These are phyloP conservation scores for Falciphora oryzae DNA, from an alignment of 2,329 filamentous ascomycete species.

Conservation along the genomic window DNA sequence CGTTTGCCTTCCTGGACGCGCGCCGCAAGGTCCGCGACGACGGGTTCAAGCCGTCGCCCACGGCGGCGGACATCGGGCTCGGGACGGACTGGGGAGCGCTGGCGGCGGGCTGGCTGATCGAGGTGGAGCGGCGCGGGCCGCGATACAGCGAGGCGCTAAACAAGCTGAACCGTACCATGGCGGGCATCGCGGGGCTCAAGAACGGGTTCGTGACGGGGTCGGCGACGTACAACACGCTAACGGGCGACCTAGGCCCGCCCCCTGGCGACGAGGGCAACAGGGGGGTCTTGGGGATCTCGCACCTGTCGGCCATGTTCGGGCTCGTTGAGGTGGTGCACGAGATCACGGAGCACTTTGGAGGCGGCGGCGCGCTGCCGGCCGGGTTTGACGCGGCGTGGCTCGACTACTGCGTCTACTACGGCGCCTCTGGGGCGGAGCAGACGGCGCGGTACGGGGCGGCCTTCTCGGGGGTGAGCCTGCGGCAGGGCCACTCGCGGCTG, in stretches of 20 bases:
- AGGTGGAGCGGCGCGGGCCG: constrained; percentile 51
- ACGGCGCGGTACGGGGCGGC: constrained; percentile 42
- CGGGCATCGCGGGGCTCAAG: constrained; percentile 47
- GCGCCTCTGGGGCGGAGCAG: constrained; percentile 43
- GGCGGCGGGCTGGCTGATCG: constrained; percentile 51
- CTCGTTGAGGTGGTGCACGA: constrained; percentile 53
- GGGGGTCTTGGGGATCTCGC: constrained; percentile 46
- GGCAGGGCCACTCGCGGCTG: constrained; percentile 53
- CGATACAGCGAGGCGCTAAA: constrained; percentile 45
- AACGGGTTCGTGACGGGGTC: constrained; percentile 55
- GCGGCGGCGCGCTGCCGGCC: constrained; percentile 31
- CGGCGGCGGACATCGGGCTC: constrained; percentile 42
- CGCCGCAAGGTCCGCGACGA: constrained; percentile 53
- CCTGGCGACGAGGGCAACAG: constrained; percentile 45
- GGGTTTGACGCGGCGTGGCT: constrained; percentile 50
- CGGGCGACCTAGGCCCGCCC: constrained; percentile 45
- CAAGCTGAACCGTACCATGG: constrained; percentile 43
- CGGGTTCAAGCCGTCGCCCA: constrained; percentile 38
- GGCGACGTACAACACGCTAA: constrained; percentile 43
- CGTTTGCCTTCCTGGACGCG: constrained; percentile 48
- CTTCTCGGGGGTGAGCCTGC: constrained; percentile 40
- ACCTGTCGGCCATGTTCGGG: constrained; percentile 54
- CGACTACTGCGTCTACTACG: constrained; percentile 56
- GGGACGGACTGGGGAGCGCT: constrained; percentile 56
- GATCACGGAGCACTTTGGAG: constrained; percentile 41